A percentile compares a stretch with the other conserved stretches of the same genome.
Evolutionary conservation across 2,329 filamentous ascomycete genomes (phyloP).

Genomic region (Tolypocladium ophioglossoides): DNA sequence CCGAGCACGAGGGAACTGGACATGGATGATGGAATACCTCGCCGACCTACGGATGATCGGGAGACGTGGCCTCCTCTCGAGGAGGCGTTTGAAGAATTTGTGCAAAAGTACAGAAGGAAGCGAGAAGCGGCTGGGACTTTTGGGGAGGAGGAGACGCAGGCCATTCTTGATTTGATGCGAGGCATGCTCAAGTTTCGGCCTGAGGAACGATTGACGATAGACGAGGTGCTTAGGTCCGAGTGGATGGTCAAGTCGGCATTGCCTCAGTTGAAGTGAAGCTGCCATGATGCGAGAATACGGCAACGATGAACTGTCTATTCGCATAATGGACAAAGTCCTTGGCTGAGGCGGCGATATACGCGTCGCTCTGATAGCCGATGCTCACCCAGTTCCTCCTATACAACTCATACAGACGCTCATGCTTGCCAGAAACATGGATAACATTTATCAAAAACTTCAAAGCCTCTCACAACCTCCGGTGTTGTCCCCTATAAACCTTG

Average conservation of each 20-base stretch:
- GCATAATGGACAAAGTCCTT: no score
- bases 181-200: constrained; percentile 18
- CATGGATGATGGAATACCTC: not conserved
- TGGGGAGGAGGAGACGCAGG: constrained; percentile 8
- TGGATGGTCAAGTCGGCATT: constrained; percentile 23
- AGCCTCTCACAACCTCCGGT: no score
- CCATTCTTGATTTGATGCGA: constrained; percentile 18
- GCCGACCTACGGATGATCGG: not conserved
- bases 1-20: not conserved
- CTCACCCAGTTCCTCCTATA: no score
- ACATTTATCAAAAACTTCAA: no score
- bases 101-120: constrained; percentile 12
- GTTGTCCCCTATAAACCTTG: no score
- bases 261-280: not conserved
- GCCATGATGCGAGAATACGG: no score
- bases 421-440: no score
- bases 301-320: no score
- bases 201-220: constrained; percentile 15
- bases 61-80: constrained; percentile 12
- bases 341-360: no score
- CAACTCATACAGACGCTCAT: no score
- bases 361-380: no score
- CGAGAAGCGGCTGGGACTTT: constrained; percentile 6
- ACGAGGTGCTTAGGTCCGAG: constrained; percentile 18
- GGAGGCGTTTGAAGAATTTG: constrained; percentile 15